Evolutionary conservation across 2,329 filamentous ascomycete genomes (phyloP).

Genomic region (Hortaea werneckii): DNA sequence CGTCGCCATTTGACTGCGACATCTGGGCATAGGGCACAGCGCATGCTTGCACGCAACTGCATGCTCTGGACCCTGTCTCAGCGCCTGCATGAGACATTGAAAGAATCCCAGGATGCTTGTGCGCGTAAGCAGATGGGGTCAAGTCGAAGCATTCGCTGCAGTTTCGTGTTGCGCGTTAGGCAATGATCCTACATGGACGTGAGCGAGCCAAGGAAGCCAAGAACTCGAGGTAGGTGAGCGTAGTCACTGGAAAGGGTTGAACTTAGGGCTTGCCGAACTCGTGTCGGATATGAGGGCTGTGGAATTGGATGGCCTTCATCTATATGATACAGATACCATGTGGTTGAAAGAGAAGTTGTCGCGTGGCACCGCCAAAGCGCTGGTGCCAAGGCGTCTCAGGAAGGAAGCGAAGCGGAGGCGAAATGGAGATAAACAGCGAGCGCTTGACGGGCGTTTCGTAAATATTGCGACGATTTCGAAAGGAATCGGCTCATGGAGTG

Average conservation of each 20-base stretch:
- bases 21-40: not conserved
- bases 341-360: not conserved
- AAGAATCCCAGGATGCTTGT: not conserved
- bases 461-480: too few relatives aligned
- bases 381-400: not conserved
- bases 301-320: not conserved
- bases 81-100: not conserved
- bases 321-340: not conserved
- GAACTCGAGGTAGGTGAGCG: not conserved
- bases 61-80: not conserved
- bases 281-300: not conserved
- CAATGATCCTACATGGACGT: not conserved
- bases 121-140: not conserved
- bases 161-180: not conserved
- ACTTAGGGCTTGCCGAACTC: too few relatives aligned
- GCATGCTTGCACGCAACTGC: not conserved
- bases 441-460: too few relatives aligned
- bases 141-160: not conserved
- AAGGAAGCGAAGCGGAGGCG: not conserved
- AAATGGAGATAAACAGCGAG: too few relatives aligned
- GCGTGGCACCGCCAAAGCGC: not conserved
- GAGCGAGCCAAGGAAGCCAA: not conserved
- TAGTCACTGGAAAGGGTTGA: not conserved
- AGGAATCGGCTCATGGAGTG: too few relatives aligned
- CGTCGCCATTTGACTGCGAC: not conserved